Conservation (phyloP, 2,329 filamentous ascomycete genomes). For the Leptographium radiaticola region DNA sequence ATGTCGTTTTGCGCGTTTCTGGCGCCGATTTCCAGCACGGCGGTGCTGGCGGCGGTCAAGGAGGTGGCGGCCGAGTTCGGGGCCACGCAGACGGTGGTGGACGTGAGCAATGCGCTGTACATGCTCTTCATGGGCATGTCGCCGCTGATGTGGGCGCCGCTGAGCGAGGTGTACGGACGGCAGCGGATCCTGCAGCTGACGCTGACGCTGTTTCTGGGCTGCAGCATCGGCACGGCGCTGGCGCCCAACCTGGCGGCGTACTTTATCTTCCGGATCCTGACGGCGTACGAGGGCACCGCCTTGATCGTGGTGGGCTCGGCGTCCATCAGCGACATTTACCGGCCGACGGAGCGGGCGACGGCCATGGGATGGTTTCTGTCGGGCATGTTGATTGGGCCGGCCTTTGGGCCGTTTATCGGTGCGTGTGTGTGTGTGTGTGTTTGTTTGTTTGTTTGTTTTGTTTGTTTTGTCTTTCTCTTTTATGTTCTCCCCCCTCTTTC, state of each 20-base stretch:
- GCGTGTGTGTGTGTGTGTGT: background rate
- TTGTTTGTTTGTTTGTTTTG: background rate
- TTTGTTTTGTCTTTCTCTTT: background rate
- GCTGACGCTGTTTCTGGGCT: constrained; percentile 46
- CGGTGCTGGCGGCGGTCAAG: constrained; percentile 50
- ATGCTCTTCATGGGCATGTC: constrained; percentile 58
- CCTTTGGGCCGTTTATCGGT: constrained; percentile 44
- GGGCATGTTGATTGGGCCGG: constrained; percentile 53
- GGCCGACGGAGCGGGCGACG: constrained; percentile 49
- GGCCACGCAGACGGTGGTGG: constrained; percentile 50
- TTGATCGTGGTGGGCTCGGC: constrained; percentile 55
- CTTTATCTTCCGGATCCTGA: constrained; percentile 56
- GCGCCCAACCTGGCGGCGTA: constrained; percentile 52
- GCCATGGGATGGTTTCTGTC: constrained; percentile 54
- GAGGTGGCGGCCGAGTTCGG: constrained; percentile 48
- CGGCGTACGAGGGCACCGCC: constrained; percentile 56
- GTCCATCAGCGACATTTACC: constrained; percentile 44
- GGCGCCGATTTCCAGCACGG: constrained; percentile 55
- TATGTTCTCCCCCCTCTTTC: background rate
- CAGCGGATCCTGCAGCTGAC: constrained; percentile 41
- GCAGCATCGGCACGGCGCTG: constrained; percentile 52
- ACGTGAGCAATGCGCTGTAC: constrained; percentile 56
- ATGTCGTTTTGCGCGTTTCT: constrained; percentile 65
- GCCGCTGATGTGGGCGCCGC: constrained; percentile 53
- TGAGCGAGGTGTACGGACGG: constrained; percentile 45